These are phyloP conservation scores for Leptomonas pyrrhocoris DNA, from an alignment of 208 protist genomes.

Conservation along the genomic window DNA sequence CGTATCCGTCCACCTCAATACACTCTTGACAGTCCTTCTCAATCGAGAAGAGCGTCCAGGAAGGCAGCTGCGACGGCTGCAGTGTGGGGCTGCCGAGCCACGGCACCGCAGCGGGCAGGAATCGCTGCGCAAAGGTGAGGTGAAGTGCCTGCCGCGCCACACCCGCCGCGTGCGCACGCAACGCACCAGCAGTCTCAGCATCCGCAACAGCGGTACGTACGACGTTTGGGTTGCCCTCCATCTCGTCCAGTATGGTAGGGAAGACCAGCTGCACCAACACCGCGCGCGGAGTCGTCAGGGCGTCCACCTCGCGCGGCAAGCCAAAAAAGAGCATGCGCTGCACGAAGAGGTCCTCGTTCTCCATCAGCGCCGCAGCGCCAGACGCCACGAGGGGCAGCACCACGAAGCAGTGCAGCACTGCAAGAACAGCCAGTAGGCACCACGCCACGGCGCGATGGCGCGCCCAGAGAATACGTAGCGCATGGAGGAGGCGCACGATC, in stretches of 20 bases:
- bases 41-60: slow-evolving; percentile 30
- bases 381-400: slow-evolving; percentile 3
- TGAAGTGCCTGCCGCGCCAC: neutral
- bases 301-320: slow-evolving; percentile 9
- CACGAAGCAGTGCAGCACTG: slow-evolving; percentile 8
- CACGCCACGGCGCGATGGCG: slow-evolving; percentile 7
- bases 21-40: slow-evolving; percentile 13
- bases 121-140: neutral
- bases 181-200: neutral
- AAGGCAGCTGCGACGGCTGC: slow-evolving; percentile 18
- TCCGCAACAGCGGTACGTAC: neutral
- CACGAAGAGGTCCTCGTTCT: slow-evolving; percentile 23
- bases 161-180: neutral
- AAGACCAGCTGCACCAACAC: slow-evolving; percentile 3
- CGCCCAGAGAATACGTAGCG: neutral
- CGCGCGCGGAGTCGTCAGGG: neutral
- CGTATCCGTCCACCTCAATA: slow-evolving; percentile 1
- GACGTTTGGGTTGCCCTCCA: too few relatives aligned
- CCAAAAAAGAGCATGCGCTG: slow-evolving; percentile 9
- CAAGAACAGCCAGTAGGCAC: neutral
- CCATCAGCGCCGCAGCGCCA: slow-evolving; percentile 1
- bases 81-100: neutral
- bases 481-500: neutral
- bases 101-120: neutral
- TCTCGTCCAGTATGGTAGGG: neutral